These are phyloP conservation scores for Mortierella sp. DNA, from an alignment of 371 early-diverging fungal genomes.

Conservation along the genomic window DNA sequence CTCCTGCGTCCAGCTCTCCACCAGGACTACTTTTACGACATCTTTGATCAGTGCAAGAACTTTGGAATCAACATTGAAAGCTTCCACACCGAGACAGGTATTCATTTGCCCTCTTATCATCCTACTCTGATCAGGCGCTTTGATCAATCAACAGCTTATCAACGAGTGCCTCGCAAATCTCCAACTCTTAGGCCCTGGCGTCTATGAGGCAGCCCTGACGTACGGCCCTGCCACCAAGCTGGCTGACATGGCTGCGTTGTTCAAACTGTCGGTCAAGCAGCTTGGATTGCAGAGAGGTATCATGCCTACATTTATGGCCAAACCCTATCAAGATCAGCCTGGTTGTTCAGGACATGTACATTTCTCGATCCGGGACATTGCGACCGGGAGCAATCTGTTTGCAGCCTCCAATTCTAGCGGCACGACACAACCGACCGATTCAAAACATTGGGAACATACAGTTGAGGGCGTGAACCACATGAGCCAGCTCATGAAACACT, in stretches of 20 bases:
- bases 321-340: constrained; percentile 77
- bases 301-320: constrained; percentile 89
- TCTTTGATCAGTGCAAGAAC: constrained; percentile 72
- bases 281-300: constrained; percentile 75
- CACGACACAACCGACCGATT: constrained; percentile 6
- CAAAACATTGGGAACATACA: constrained; percentile 44
- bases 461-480: constrained; percentile 55
- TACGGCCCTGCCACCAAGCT: constrained; percentile 73
- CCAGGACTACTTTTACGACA: constrained; percentile 76
- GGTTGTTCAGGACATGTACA: constrained; percentile 91
- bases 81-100: constrained; percentile 84
- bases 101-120: neutral
- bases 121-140: too few species aligned
- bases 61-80: constrained; percentile 80
- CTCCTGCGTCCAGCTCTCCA: constrained; percentile 77
- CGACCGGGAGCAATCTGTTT: constrained; percentile 65
- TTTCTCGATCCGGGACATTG: constrained; percentile 69
- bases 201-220: constrained; percentile 83
- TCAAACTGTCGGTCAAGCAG: constrained; percentile 84
- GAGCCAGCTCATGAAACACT: constrained; percentile 69
- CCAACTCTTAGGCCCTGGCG: constrained; percentile 74
- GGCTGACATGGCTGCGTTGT: constrained; percentile 82
- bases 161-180: too few species aligned
- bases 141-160: too few species aligned
- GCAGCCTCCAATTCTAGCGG: constrained; percentile 29